A percentile compares a stretch with the other conserved stretches of the same genome.
Evolutionary conservation across 345 rosid species (phyloP).

Genomic region (Murraya paniculata): DNA sequence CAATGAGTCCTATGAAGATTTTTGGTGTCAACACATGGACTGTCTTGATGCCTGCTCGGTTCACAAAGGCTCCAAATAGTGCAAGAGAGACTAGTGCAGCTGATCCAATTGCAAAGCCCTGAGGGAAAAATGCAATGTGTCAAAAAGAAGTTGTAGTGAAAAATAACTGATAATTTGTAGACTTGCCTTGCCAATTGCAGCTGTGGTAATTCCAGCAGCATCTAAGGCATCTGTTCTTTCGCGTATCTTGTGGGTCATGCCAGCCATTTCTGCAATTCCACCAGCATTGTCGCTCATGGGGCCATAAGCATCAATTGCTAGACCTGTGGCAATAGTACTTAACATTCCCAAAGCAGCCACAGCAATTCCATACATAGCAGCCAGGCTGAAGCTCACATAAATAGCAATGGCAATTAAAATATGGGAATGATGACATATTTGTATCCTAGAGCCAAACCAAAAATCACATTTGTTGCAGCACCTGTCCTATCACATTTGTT

Average conservation of each 20-base stretch:
- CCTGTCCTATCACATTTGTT: conserved; percentile 67
- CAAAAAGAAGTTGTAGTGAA: not conserved
- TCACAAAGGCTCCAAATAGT: conserved; percentile 65
- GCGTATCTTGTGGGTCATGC: conserved; percentile 62
- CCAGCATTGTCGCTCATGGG: conserved; percentile 75
- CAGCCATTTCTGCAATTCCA: conserved; percentile 67
- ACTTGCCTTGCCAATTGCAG: conserved; percentile 72
- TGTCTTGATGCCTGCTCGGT: conserved; percentile 54
- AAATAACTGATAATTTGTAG: not conserved
- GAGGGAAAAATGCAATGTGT: not conserved
- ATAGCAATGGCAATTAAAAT: conserved; percentile 55
- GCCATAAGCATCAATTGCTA: conserved; percentile 67
- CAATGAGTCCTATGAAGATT: conserved; percentile 59
- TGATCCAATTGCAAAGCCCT: conserved; percentile 81
- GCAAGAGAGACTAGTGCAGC: conserved; percentile 74
- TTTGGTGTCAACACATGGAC: conserved; percentile 68
- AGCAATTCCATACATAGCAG: conserved; percentile 76
- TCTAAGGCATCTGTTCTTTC: conserved; percentile 67
- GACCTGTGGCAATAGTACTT: conserved; percentile 64
- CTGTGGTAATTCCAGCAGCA: conserved; percentile 73
- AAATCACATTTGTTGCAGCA: conserved; percentile 70
- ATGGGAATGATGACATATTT: conserved; percentile 69
- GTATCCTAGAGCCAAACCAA: conserved; percentile 67
- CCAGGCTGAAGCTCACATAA: conserved; percentile 66
- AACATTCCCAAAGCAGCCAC: conserved; percentile 72